phyloP scores from a whole-genome alignment of 176 grass and related monocot genomes.

The Avena insularis region DNA sequence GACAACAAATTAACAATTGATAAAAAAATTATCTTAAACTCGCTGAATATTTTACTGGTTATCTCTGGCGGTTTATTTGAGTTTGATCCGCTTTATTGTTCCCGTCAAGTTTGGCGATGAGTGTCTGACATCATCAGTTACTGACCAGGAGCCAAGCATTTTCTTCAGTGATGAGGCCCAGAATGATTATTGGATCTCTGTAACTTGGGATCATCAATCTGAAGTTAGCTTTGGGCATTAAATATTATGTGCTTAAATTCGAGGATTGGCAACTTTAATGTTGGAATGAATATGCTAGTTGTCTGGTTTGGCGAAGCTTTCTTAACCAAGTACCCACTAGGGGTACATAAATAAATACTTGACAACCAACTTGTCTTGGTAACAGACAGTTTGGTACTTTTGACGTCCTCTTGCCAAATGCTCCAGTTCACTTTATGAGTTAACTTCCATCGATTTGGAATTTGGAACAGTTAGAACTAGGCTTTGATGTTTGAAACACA shows the following conservation, averaged over 20 bases:
- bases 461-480: slow-evolving; percentile 7
- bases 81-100: neutral
- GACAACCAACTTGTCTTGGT: neutral
- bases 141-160: neutral
- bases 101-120: neutral
- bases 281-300: slow-evolving; percentile 19
- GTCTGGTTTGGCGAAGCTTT: slow-evolving; percentile 27
- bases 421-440: neutral
- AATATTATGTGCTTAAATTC: neutral
- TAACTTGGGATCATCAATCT: slow-evolving; percentile 2
- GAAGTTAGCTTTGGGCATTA: neutral
- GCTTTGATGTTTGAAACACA: slow-evolving; percentile 24
- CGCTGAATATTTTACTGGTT: slow-evolving; percentile 15
- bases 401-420: neutral
- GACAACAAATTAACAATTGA: neutral
- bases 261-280: neutral
- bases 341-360: neutral
- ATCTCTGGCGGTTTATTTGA: neutral
- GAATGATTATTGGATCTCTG: neutral
- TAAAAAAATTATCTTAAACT: neutral
- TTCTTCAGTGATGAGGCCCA: neutral
- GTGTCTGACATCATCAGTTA: neutral
- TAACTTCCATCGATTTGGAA: neutral
- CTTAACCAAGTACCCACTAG: slow-evolving; percentile 14
- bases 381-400: neutral